Evolutionary conservation across 805 yeast species (phyloP).

Genomic region (Komagataella populi): DNA sequence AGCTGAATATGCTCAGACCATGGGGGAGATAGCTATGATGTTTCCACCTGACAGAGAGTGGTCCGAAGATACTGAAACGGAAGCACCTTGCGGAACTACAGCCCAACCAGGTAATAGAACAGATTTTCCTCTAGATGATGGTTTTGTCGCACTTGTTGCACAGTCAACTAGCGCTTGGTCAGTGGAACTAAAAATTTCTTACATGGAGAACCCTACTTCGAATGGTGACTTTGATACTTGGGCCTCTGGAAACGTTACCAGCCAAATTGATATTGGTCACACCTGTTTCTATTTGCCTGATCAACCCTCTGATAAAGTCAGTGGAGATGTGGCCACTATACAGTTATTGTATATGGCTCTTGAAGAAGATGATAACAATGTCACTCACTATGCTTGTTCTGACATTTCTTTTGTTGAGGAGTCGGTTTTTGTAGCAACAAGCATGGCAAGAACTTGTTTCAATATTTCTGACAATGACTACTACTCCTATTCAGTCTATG

Average conservation of each 20-base stretch:
- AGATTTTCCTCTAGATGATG: slow-evolving; percentile 31
- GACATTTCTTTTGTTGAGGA: slow-evolving; percentile 29
- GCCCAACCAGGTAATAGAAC: slow-evolving; percentile 23
- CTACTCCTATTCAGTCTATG: slow-evolving; percentile 17
- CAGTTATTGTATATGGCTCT: slow-evolving; percentile 31
- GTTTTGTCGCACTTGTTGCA: slow-evolving; percentile 31
- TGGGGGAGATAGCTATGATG: slow-evolving; percentile 26
- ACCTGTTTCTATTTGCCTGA: slow-evolving; percentile 32
- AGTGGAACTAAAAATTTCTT: slow-evolving; percentile 25
- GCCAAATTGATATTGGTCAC: slow-evolving; percentile 28
- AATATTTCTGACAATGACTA: slow-evolving; percentile 25
- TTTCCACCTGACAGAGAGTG: slow-evolving; percentile 31
- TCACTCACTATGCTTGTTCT: slow-evolving; percentile 31
- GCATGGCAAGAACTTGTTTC: slow-evolving; percentile 23
- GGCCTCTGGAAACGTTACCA: slow-evolving; percentile 23
- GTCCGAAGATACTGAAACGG: slow-evolving; percentile 28
- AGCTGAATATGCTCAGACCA: slow-evolving; percentile 19
- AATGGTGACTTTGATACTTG: slow-evolving; percentile 25
- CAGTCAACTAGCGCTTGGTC: slow-evolving; percentile 25
- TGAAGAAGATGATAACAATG: slow-evolving; percentile 19
- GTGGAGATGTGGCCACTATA: slow-evolving; percentile 29
- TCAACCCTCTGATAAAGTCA: slow-evolving; percentile 19
- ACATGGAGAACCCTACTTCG: slow-evolving; percentile 22
- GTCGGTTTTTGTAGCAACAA: slow-evolving; percentile 21
- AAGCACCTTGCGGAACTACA: slow-evolving; percentile 31